Evolutionary conservation across 2,329 filamentous ascomycete species (phyloP).

Genomic region (Talaromyces sp.): DNA sequence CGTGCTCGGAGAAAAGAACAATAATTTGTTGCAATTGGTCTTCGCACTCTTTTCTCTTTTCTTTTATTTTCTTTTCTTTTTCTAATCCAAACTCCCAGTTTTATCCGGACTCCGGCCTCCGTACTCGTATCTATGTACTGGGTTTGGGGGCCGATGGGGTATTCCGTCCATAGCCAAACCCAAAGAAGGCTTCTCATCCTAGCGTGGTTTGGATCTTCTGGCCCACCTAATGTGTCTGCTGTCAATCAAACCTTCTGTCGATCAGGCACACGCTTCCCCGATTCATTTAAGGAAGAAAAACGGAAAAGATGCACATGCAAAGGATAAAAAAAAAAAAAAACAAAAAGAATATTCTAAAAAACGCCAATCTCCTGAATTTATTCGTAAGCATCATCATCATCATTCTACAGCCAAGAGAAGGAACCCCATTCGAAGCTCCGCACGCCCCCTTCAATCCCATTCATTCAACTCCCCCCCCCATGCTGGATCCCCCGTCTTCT

Average conservation of each 20-base stretch:
- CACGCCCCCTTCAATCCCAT: no score
- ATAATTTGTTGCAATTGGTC: no score
- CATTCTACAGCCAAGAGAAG: not conserved
- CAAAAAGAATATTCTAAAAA: not conserved
- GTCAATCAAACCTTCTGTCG: conserved; percentile 21
- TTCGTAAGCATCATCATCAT: not conserved
- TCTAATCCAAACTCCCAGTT: no score
- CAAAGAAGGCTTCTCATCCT: conserved; percentile 4
- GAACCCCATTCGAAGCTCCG: not conserved
- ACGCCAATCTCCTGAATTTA: not conserved
- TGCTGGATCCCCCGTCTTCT: conserved; percentile 4
- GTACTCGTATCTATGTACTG: not conserved
- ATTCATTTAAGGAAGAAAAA: not conserved
- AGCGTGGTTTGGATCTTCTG: conserved; percentile 14
- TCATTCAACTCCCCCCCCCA: not conserved
- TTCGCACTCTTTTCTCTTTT: no score
- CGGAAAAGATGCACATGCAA: not conserved
- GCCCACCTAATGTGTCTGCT: conserved; percentile 15
- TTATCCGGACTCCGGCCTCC: no score
- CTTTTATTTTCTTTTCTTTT: no score
- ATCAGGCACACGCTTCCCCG: conserved; percentile 19
- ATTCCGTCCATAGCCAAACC: conserved; percentile 10
- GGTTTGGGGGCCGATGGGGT: not conserved
- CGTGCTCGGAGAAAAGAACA: no score
- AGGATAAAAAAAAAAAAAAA: not conserved